Evolutionary conservation across 768 basidiomycete genomes (phyloP).

Genomic region (Tricholoma bakamatsutake): DNA sequence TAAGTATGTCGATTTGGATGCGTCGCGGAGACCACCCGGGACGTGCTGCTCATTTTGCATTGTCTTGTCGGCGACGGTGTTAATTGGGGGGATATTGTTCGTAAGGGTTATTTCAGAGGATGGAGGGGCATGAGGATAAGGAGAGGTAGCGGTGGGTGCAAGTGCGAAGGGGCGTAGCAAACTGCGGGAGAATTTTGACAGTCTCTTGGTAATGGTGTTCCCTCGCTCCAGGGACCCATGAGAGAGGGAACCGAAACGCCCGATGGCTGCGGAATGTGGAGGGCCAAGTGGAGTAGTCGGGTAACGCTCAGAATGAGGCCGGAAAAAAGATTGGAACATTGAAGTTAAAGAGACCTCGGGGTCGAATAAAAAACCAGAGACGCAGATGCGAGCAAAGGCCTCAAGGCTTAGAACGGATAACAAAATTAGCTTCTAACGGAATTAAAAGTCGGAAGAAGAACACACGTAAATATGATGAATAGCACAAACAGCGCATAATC

Average conservation of each 20-base stretch:
- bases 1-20: constrained; percentile 43
- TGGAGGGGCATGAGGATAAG: constrained; percentile 17
- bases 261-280: constrained; percentile 18
- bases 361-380: constrained; percentile 85
- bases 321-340: constrained; percentile 37
- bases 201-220: constrained; percentile 38
- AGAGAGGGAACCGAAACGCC: constrained; percentile 19
- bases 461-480: constrained; percentile 84
- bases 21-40: constrained; percentile 37
- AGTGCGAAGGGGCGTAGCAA: constrained; percentile 53
- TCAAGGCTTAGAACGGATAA: constrained; percentile 52
- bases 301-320: constrained; percentile 24
- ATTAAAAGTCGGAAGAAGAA: constrained; percentile 10
- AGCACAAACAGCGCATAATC: constrained; percentile 80
- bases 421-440: constrained; percentile 4
- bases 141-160: constrained; percentile 20
- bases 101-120: constrained; percentile 23
- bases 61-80: constrained; percentile 30
- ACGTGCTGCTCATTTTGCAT: constrained; percentile 25
- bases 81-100: constrained; percentile 14
- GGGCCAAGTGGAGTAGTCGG: constrained; percentile 22
- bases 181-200: constrained; percentile 39
- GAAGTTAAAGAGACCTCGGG: constrained; percentile 59
- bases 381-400: constrained; percentile 81
- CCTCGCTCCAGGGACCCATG: constrained; percentile 38